These are phyloP conservation scores for Yarrowia alimentaria DNA, from an alignment of 805 yeast genomes.

Conservation along the genomic window DNA sequence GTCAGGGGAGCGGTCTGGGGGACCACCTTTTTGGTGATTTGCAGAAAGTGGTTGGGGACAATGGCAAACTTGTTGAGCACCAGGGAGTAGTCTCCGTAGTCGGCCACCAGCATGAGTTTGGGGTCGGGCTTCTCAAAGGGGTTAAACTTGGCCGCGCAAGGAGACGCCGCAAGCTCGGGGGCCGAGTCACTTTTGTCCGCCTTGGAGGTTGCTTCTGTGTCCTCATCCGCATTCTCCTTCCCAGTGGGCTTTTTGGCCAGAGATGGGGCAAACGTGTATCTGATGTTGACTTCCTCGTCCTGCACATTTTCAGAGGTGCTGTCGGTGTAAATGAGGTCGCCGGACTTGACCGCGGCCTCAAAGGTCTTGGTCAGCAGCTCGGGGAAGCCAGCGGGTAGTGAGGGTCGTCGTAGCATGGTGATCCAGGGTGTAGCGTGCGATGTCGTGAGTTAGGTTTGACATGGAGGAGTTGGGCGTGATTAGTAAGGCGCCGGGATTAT, in stretches of 20 bases:
- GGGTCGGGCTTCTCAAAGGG: constrained; percentile 85
- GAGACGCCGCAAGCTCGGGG: constrained; percentile 8
- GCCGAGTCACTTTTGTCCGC: constrained; percentile 24
- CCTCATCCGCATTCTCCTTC: constrained; percentile 9
- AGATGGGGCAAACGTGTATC: constrained; percentile 42
- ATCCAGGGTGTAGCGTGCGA: too few species aligned
- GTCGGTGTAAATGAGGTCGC: constrained; percentile 53
- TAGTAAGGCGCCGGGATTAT: constrained; percentile 14
- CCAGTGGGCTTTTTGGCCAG: constrained; percentile 40
- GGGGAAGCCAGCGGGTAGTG: constrained; percentile 15
- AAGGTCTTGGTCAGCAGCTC: constrained; percentile 37
- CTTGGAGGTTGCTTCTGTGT: neutral
- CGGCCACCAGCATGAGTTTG: constrained; percentile 58
- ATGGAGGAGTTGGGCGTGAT: constrained; percentile 8
- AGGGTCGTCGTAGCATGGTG: constrained; percentile 18
- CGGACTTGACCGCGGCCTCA: constrained; percentile 48
- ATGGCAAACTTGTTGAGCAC: constrained; percentile 87
- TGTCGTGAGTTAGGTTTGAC: too few species aligned
- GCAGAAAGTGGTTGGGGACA: constrained; percentile 70
- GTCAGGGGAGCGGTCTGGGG: constrained; percentile 70
- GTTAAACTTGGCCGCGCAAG: constrained; percentile 39
- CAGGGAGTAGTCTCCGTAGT: constrained; percentile 53
- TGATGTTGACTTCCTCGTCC: constrained; percentile 35
- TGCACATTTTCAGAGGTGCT: constrained; percentile 43
- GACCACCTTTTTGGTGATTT: constrained; percentile 72